Evolutionary conservation across 176 grass and related monocot genomes (phyloP).

Genomic region (Carex cristatella): DNA sequence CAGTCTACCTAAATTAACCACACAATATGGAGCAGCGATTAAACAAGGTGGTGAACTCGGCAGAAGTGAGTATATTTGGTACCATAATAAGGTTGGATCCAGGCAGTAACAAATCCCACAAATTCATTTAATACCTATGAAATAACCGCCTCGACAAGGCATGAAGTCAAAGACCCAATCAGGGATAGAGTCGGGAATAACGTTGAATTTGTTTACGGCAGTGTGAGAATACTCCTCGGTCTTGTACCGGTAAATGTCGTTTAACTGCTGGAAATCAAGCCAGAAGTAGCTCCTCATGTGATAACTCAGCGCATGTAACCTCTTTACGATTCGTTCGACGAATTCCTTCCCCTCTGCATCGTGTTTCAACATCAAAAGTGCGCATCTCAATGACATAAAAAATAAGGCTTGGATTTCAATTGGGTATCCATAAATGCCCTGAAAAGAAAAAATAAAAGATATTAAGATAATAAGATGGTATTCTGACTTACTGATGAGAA

Average conservation of each 20-base stretch:
- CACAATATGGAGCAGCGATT: too few species aligned
- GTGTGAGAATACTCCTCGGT: conserved; percentile 48
- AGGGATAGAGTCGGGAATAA: conserved; percentile 43
- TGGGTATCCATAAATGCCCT: conserved; percentile 45
- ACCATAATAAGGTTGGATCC: neutral
- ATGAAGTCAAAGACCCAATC: conserved; percentile 49
- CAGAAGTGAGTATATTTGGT: neutral
- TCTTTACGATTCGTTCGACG: conserved; percentile 31
- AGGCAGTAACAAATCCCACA: neutral
- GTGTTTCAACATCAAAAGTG: conserved; percentile 32
- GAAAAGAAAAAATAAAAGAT: conserved; percentile 18
- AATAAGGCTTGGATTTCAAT: conserved; percentile 52
- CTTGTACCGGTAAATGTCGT: conserved; percentile 49
- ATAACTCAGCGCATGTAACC: conserved; percentile 41
- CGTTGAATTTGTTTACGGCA: conserved; percentile 37
- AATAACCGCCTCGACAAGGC: conserved; percentile 32
- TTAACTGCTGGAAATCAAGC: conserved; percentile 44
- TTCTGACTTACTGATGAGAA: neutral
- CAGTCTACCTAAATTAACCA: neutral
- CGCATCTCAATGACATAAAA: conserved; percentile 40
- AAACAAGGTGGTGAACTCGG: neutral
- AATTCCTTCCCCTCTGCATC: conserved; percentile 42
- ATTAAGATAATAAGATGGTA: neutral
- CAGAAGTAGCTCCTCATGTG: conserved; percentile 51
- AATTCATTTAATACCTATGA: conserved; percentile 19